Evolutionary conservation across 75 land plant species (phyloP).

Genomic region (Selaginella tamariscina): DNA sequence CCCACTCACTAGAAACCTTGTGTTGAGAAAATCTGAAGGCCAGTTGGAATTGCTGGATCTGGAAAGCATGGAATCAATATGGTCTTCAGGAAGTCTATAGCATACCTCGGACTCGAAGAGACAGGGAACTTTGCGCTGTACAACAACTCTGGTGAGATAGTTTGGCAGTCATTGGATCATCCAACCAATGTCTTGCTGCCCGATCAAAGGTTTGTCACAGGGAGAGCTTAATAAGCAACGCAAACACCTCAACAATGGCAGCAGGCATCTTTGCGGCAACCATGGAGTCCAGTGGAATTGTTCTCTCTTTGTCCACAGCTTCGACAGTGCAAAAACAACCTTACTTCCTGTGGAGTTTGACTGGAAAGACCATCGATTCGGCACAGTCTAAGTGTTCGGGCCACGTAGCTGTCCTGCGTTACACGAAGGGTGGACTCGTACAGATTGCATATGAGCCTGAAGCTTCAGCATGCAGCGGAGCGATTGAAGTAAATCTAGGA

Average conservation of each 20-base stretch:
- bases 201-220: background rate
- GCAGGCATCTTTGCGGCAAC: background rate
- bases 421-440: background rate
- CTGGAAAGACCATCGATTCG: background rate
- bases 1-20: background rate
- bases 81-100: too few relatives aligned
- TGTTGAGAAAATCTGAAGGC: background rate
- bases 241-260: background rate
- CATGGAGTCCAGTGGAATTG: background rate
- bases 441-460: background rate
- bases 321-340: background rate
- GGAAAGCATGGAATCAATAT: too few relatives aligned
- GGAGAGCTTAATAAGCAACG: background rate
- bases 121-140: background rate
- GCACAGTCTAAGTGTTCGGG: background rate
- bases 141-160: background rate
- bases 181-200: background rate
- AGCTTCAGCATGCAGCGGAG: background rate
- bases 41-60: background rate
- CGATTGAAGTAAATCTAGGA: background rate
- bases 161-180: constrained; percentile 7
- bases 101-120: background rate
- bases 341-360: constrained; percentile 5
- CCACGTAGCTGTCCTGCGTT: background rate
- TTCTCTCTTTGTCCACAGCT: background rate